Percentiles rank a stretch among this genome's conserved stretches.
Conservation (phyloP, 2,329 filamentous ascomycete genomes). For the Xylariales sp. region DNA sequence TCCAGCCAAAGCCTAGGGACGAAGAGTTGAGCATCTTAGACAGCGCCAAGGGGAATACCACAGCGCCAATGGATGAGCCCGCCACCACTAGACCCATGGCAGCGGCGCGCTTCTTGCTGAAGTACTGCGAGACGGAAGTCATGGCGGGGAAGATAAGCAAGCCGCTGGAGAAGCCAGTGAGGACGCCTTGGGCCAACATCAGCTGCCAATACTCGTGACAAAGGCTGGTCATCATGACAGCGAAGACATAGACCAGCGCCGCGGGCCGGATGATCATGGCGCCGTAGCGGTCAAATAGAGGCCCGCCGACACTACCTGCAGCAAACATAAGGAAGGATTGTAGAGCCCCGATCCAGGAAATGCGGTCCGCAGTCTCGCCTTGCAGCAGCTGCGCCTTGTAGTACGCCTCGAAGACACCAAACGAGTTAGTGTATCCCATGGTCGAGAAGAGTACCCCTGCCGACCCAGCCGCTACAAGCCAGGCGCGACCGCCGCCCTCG, state of each 20-base stretch:
- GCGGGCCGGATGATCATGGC: constrained; percentile 26
- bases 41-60: constrained; percentile 45
- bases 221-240: constrained; percentile 37
- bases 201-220: constrained; percentile 47
- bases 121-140: constrained; percentile 40
- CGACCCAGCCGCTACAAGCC: constrained; percentile 19
- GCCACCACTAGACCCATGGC: constrained; percentile 42
- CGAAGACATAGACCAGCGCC: constrained; percentile 28
- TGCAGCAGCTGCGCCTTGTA: constrained; percentile 22
- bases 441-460: constrained; percentile 23
- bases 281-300: constrained; percentile 33
- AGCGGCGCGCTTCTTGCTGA: constrained; percentile 39
- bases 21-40: constrained; percentile 42
- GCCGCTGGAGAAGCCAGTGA: constrained; percentile 35
- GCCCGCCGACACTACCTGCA: constrained; percentile 22
- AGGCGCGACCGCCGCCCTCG: no score
- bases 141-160: constrained; percentile 40
- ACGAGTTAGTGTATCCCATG: constrained; percentile 31
- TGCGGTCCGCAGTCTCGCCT: constrained; percentile 19
- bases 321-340: constrained; percentile 23
- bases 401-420: constrained; percentile 31
- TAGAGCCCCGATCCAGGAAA: constrained; percentile 33
- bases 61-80: constrained; percentile 46
- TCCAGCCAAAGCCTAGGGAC: constrained; percentile 45
- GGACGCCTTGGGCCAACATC: constrained; percentile 44